Evolutionary conservation across 257 asterid genomes (phyloP).

Genomic region (Solanum clarkiae): DNA sequence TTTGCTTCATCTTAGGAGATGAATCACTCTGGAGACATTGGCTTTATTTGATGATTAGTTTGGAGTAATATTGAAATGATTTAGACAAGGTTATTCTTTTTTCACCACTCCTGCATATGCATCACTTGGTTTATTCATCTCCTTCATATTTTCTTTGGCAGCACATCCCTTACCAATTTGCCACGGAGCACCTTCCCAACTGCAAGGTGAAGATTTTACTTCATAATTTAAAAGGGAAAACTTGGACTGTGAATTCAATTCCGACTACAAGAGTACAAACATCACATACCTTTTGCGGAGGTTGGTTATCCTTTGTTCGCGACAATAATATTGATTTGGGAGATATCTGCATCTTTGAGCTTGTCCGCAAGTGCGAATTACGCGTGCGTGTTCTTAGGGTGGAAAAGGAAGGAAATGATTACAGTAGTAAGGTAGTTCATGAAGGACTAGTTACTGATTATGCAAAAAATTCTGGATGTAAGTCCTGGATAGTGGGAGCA

Average conservation of each 20-base stretch:
- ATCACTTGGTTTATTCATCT: neutral
- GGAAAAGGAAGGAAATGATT: conserved; percentile 44
- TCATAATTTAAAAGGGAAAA: conserved; percentile 60
- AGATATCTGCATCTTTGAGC: conserved; percentile 89
- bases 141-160: conserved; percentile 19
- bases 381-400: conserved; percentile 67
- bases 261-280: conserved; percentile 85
- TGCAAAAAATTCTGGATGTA: conserved; percentile 34
- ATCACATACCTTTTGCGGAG: conserved; percentile 92
- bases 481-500: conserved; percentile 29
- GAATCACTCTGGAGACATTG: neutral
- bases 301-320: conserved; percentile 91
- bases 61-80: neutral
- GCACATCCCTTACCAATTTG: conserved; percentile 88
- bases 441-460: conserved; percentile 22
- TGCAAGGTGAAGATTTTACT: conserved; percentile 77
- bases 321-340: conserved; percentile 61
- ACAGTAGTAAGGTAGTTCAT: conserved; percentile 25
- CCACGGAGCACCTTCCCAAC: conserved; percentile 70
- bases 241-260: conserved; percentile 81
- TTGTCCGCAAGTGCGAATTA: conserved; percentile 50
- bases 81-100: neutral
- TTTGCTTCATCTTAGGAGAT: neutral
- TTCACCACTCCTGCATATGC: neutral
- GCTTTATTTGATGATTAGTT: neutral